Conservation (phyloP, 2,329 filamentous ascomycete species). For the Ceratocystis papillata region DNA sequence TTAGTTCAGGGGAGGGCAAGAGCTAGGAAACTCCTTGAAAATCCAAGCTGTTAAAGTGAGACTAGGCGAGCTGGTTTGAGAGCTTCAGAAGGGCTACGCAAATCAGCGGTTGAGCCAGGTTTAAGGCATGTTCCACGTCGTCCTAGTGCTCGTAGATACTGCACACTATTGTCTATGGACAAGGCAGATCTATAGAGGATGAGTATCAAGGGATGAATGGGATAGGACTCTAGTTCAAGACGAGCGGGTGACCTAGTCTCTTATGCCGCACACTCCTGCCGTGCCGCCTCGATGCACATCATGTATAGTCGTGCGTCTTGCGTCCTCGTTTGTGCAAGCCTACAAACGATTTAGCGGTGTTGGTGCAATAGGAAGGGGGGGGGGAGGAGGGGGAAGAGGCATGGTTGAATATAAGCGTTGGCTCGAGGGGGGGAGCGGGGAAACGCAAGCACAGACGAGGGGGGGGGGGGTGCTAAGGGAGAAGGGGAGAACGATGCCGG, state of each 20-base stretch:
- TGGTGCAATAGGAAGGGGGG: not conserved
- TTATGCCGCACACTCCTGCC: not conserved
- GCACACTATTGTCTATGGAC: not conserved
- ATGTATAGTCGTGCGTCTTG: not conserved
- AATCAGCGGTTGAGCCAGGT: no score
- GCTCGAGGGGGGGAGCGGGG: not conserved
- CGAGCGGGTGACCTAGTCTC: not conserved
- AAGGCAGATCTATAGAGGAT: not conserved
- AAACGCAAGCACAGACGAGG: constrained; percentile 1
- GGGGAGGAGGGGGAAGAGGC: not conserved
- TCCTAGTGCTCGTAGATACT: not conserved
- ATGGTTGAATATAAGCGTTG: constrained; percentile 4
- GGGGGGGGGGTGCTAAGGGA: not conserved
- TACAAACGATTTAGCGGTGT: not conserved
- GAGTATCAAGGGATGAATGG: no score
- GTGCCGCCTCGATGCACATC: not conserved
- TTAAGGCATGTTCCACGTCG: not conserved
- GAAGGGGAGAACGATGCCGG: not conserved
- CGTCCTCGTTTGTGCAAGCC: not conserved
- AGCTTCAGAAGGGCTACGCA: not conserved
- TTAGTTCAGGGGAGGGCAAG: not conserved
- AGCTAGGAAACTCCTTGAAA: not conserved
- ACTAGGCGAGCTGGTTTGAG: not conserved
- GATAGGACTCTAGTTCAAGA: not conserved
- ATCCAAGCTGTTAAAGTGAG: not conserved